Evolutionary conservation across 805 yeast species (phyloP), one percentile per base, ranked within the genome.

Genomic region (Ogataea glucozyma): DNA sequence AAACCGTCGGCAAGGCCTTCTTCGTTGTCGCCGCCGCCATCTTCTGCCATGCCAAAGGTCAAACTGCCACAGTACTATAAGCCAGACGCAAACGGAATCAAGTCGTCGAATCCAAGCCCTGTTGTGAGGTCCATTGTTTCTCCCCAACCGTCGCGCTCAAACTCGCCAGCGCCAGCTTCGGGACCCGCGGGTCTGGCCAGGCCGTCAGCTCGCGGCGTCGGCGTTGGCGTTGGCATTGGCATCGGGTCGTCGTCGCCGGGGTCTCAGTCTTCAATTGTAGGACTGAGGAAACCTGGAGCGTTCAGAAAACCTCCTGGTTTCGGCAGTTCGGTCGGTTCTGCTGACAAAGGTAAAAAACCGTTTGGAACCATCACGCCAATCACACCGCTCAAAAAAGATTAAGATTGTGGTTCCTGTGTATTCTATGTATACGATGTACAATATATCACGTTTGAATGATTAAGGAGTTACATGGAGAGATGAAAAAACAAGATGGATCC

Each of bases 241-340:
- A n/a, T n/a, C n/a, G n/a, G n/a, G n/a, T n/a, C n/a, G n/a, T n/a
- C n/a, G n/a, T n/a, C 45, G 7, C 26, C 33, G 3, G 13, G 16
- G 19, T 32, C 37, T 16, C 23, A 30, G 41, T 26, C 30, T 18
- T 23, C 35, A 38, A 31, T 43, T 20, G 27, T 48, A 32, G 58
- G 64, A 13, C 51, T 62, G 17, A 42, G 65, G 24, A 62, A 56
- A 37, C 69, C 69, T 0, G 61, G 65, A 2, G 67, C 69, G 0
- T 64, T 64, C 38, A 48, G 59, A 31, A 63, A 54, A 31, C 67
- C 67, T 9, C 49, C 55, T 9, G 58, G 57, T 7, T 56, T 54
- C 30, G 40, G 41, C 12, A 30, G 20, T 22, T 17, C 23, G 11
- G 27, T 31, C 8, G 20, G 18, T 27, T 12, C 35, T 4, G 18